Percentiles rank a stretch among this genome's conserved stretches.
phyloP scores from a whole-genome alignment of 331 rosid species.

The Dryas integrifolia region DNA sequence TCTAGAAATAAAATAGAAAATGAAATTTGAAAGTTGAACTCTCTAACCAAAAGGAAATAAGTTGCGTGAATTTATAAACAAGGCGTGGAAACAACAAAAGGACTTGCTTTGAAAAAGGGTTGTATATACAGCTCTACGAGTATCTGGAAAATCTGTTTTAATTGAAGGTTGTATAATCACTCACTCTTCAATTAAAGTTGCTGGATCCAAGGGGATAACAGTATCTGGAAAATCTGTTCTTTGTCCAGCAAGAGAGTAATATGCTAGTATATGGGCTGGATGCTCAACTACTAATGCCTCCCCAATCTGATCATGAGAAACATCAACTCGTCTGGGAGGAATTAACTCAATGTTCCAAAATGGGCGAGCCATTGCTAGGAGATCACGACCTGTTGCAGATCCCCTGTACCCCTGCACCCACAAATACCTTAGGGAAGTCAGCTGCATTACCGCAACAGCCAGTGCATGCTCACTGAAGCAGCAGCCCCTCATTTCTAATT shows the following conservation, averaged over 20 bases:
- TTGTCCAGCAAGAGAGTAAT: slow-evolving; percentile 93
- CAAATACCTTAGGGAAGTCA: slow-evolving; percentile 70
- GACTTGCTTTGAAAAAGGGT: background rate
- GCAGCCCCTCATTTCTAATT: slow-evolving; percentile 88
- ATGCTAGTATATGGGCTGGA: slow-evolving; percentile 89
- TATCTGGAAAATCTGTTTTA: background rate
- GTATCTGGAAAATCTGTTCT: slow-evolving; percentile 76
- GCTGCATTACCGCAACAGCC: slow-evolving; percentile 58
- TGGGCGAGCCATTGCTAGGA: slow-evolving; percentile 75
- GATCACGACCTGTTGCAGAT: slow-evolving; percentile 59
- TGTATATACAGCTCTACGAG: slow-evolving; percentile 46
- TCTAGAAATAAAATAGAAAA: slow-evolving; percentile 25
- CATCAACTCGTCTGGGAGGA: slow-evolving; percentile 53
- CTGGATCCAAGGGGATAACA: slow-evolving; percentile 65
- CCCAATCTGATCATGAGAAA: slow-evolving; percentile 11
- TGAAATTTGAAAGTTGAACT: slow-evolving; percentile 29
- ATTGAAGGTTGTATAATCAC: too few relatives aligned
- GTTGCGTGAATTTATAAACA: slow-evolving; percentile 46
- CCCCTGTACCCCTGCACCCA: slow-evolving; percentile 93
- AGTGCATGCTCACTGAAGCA: slow-evolving; percentile 85
- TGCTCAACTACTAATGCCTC: slow-evolving; percentile 40
- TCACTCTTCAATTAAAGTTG: slow-evolving; percentile 19
- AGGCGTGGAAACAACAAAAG: slow-evolving; percentile 22
- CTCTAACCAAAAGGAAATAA: slow-evolving; percentile 30
- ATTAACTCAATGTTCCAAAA: slow-evolving; percentile 88